Evolutionary conservation across 148 eudicot genomes (phyloP).

Genomic region (Rhododendron kiyosumense): DNA sequence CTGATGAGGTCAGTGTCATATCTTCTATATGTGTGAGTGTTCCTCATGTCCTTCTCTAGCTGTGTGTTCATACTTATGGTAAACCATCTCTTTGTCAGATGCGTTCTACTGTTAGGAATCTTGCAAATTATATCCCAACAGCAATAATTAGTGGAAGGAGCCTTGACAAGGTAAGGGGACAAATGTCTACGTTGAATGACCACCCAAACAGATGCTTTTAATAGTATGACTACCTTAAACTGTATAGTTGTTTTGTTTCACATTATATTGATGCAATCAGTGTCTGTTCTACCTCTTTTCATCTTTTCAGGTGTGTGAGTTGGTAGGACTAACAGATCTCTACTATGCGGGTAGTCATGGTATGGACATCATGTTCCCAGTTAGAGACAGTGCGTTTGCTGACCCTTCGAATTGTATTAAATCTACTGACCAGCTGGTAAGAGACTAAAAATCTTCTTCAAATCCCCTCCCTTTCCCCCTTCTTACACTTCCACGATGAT

Average conservation of each 20-base stretch:
- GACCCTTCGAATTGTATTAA: conserved; percentile 25
- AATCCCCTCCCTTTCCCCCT: background rate
- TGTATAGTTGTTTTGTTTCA: background rate
- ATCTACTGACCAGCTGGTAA: conserved; percentile 54
- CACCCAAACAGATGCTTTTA: background rate
- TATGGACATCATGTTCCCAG: conserved; percentile 79
- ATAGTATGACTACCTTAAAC: background rate
- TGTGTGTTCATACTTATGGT: conserved; percentile 2
- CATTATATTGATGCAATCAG: background rate
- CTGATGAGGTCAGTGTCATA: conserved; percentile 42
- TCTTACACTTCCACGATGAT: background rate
- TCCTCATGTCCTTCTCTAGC: background rate
- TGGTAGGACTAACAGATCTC: conserved; percentile 71
- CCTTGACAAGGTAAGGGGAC: conserved; percentile 52
- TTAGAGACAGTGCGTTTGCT: conserved; percentile 19
- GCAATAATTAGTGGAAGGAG: conserved; percentile 85
- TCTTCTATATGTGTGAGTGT: background rate
- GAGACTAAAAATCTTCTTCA: background rate
- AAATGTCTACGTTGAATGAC: background rate
- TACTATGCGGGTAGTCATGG: conserved; percentile 98
- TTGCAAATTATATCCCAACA: conserved; percentile 71
- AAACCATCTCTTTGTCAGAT: conserved; percentile 29
- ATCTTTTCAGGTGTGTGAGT: conserved; percentile 52
- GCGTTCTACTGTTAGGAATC: conserved; percentile 56
- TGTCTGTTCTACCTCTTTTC: background rate